Evolutionary conservation across 371 early-diverging fungal species (phyloP).

Genomic region (Amoeboaphelidium protococcarum): DNA sequence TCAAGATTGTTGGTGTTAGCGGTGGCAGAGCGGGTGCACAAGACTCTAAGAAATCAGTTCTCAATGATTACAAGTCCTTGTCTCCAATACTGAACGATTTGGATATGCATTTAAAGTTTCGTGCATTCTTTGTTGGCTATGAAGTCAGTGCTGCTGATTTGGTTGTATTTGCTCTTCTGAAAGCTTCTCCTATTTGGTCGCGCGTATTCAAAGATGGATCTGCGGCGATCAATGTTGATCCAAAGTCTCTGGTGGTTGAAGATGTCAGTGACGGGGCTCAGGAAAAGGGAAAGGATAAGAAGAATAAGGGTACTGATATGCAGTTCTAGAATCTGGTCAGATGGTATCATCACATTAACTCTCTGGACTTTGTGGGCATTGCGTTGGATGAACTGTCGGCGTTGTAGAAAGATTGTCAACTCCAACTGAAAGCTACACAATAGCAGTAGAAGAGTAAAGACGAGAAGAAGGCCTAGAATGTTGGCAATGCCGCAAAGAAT

Average conservation of each 20-base stretch:
- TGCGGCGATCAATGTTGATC: not conserved
- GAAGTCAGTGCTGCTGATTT: conserved; percentile 48
- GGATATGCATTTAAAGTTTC: conserved; percentile 44
- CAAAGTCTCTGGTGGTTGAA: too few species aligned
- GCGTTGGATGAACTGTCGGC: conserved; percentile 15
- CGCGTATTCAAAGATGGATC: too few species aligned
- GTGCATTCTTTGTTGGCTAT: conserved; percentile 60
- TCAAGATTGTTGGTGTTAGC: too few species aligned
- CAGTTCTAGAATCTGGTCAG: conserved; percentile 33
- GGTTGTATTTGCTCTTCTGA: conserved; percentile 66
- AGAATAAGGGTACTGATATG: not conserved
- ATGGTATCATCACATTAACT: conserved; percentile 51
- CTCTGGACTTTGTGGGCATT: conserved; percentile 23
- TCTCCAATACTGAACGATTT: conserved; percentile 20
- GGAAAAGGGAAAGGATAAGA: too few species aligned
- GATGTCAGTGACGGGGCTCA: too few species aligned
- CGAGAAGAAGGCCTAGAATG: too few species aligned
- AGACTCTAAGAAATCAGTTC: too few species aligned
- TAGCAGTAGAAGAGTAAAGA: too few species aligned
- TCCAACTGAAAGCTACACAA: too few species aligned
- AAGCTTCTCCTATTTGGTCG: too few species aligned
- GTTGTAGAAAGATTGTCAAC: too few species aligned
- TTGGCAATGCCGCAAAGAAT: conserved; percentile 7
- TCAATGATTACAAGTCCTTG: not conserved
- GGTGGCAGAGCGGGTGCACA: too few species aligned